phyloP scores from a whole-genome alignment of 1,139 yeast species.

The Trichomonascaceae sp. region DNA sequence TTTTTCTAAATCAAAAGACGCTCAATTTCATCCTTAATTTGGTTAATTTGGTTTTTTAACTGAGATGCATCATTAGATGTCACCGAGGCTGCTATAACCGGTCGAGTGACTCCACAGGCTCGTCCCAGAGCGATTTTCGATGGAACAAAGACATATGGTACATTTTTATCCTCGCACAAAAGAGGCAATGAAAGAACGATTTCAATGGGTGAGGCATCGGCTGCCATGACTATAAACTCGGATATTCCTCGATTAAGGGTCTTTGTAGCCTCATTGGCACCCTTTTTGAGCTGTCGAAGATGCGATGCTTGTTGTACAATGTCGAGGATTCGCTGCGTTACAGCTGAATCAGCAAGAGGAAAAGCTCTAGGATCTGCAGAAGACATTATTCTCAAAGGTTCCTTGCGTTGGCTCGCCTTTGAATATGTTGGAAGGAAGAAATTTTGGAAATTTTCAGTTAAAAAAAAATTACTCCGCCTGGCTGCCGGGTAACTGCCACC shows the following conservation, averaged over 20 bases:
- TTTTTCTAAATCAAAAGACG: slow-evolving; percentile 74
- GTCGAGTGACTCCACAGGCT: slow-evolving; percentile 99
- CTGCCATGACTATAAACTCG: slow-evolving; percentile 99
- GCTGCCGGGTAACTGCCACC: background rate
- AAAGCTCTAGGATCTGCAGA: slow-evolving; percentile 58
- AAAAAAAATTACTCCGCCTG: background rate
- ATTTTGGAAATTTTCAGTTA: too few species aligned
- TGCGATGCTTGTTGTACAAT: slow-evolving; percentile 97
- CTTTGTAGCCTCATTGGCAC: slow-evolving; percentile 99
- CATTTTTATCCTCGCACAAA: slow-evolving; percentile 98
- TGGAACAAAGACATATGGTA: slow-evolving; percentile 97
- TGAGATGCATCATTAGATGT: slow-evolving; percentile 98
- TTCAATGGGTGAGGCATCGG: slow-evolving; percentile 99
- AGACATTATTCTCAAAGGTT: slow-evolving; percentile 26
- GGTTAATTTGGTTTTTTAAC: slow-evolving; percentile 93
- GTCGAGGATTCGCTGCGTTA: slow-evolving; percentile 95
- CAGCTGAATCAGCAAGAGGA: slow-evolving; percentile 95
- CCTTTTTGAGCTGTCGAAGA: slow-evolving; percentile 97
- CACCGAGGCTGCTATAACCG: slow-evolving; percentile 97
- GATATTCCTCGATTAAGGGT: slow-evolving; percentile 99
- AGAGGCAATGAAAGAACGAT: slow-evolving; percentile 96
- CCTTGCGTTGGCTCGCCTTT: slow-evolving; percentile 26
- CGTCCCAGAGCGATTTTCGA: slow-evolving; percentile 98
- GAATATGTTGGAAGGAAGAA: slow-evolving; percentile 3
- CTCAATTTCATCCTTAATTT: slow-evolving; percentile 98